Evolutionary conservation across 352 stramenopile species (phyloP).

Genomic region (Phytopythium montanum): DNA sequence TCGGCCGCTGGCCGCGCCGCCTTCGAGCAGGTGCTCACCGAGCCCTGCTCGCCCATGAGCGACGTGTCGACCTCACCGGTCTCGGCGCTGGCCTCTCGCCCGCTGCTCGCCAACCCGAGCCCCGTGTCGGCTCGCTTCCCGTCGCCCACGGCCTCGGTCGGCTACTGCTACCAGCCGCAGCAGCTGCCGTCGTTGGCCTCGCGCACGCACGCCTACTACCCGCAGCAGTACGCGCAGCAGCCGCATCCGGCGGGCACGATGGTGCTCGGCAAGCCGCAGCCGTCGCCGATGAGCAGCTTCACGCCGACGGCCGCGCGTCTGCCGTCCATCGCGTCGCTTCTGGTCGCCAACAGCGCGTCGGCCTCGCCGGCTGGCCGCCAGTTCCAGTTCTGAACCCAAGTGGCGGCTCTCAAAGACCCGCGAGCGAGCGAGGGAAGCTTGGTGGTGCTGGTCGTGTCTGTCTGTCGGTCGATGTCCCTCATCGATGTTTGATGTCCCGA

Average conservation of each 20-base stretch:
- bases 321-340: constrained; percentile 57
- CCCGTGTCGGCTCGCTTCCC: constrained; percentile 13
- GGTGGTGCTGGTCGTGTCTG: not conserved
- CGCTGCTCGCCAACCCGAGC: constrained; percentile 3
- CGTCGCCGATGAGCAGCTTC: constrained; percentile 11
- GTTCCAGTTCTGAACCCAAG: constrained; percentile 22
- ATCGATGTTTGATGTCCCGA: too few relatives aligned
- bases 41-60: constrained; percentile 54
- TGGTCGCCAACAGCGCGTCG: constrained; percentile 30
- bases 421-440: constrained; percentile 4
- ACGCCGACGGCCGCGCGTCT: constrained; percentile 35
- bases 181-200: not conserved
- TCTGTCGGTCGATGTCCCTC: not conserved
- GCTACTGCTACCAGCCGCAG: constrained; percentile 17
- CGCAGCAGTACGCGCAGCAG: constrained; percentile 11
- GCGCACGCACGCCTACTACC: not conserved
- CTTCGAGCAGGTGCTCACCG: constrained; percentile 62
- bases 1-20: constrained; percentile 33
- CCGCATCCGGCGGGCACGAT: constrained; percentile 5
- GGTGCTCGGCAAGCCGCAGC: constrained; percentile 14
- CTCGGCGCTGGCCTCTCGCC: not conserved
- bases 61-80: constrained; percentile 31
- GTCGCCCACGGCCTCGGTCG: constrained; percentile 11
- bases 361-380: constrained; percentile 9
- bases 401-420: constrained; percentile 2